Evolutionary conservation across 805 yeast genomes (phyloP).

Genomic region (Starmerella potacharoeniae): DNA sequence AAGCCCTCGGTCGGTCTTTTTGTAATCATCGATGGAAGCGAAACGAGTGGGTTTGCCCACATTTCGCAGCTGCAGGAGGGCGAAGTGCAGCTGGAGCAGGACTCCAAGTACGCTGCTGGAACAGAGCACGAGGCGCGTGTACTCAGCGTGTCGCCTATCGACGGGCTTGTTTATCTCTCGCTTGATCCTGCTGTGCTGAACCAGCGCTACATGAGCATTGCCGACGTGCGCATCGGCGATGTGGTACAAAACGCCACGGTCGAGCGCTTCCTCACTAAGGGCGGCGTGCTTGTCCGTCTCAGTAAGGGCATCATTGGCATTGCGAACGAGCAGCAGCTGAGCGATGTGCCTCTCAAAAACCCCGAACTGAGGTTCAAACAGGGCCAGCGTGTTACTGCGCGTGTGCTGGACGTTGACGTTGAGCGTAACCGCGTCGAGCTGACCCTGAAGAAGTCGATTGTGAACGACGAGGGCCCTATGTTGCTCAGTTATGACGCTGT

Average conservation of each 20-base stretch:
- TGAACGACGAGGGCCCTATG: constrained; percentile 37
- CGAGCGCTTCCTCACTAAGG: constrained; percentile 43
- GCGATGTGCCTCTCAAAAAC: constrained; percentile 71
- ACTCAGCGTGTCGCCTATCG: constrained; percentile 54
- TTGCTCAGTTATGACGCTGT: constrained; percentile 42
- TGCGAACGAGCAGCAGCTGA: constrained; percentile 65
- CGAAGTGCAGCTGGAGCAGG: constrained; percentile 18
- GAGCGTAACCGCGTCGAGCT: constrained; percentile 42
- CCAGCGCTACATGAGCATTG: constrained; percentile 52
- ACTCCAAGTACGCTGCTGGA: constrained; percentile 32
- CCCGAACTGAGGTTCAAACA: constrained; percentile 89
- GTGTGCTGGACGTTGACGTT: constrained; percentile 25
- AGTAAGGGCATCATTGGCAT: constrained; percentile 53
- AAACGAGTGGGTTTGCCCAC: constrained; percentile 56
- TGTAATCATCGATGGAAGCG: constrained; percentile 37
- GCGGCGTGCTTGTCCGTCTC: constrained; percentile 57
- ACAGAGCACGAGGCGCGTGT: constrained; percentile 69
- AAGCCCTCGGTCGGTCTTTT: constrained; percentile 32
- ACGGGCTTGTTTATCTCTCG: constrained; percentile 55
- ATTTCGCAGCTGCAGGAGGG: constrained; percentile 43
- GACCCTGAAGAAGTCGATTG: constrained; percentile 76
- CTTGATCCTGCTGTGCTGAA: constrained; percentile 54
- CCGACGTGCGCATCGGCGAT: constrained; percentile 71
- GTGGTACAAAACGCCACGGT: constrained; percentile 44
- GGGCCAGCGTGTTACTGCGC: constrained; percentile 65